A percentile compares a stretch with the other conserved stretches of the same genome.
Evolutionary conservation across 2,329 filamentous ascomycete genomes (phyloP).

Genomic region (Byssochlamys sp.): DNA sequence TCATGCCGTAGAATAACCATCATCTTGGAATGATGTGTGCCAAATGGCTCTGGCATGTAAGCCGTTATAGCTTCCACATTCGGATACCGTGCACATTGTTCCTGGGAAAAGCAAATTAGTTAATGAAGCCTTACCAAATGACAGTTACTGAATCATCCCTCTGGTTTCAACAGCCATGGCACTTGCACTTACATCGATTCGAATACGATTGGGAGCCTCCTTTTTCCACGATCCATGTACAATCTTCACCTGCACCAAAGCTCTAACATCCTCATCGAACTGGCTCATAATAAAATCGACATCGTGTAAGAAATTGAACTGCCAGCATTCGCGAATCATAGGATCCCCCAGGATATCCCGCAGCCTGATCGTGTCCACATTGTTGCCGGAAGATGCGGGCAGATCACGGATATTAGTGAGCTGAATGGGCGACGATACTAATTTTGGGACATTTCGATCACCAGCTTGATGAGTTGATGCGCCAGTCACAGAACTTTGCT

Average conservation of each 20-base stretch:
- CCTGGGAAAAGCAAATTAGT: slow-evolving; percentile 33
- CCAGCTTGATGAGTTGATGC: not conserved
- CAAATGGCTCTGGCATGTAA: slow-evolving; percentile 73
- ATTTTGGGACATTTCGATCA: slow-evolving; percentile 2
- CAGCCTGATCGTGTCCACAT: slow-evolving; percentile 57
- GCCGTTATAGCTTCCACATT: slow-evolving; percentile 66
- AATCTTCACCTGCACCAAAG: slow-evolving; percentile 47
- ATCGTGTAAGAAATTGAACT: slow-evolving; percentile 49
- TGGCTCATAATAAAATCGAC: slow-evolving; percentile 51
- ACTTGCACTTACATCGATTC: slow-evolving; percentile 44
- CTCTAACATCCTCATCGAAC: slow-evolving; percentile 49
- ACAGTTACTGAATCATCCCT: too few species aligned
- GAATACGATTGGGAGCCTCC: slow-evolving; percentile 52
- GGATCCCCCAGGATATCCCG: slow-evolving; percentile 63
- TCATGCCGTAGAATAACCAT: slow-evolving; percentile 72
- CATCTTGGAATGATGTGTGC: slow-evolving; percentile 83
- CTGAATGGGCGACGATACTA: slow-evolving; percentile 56
- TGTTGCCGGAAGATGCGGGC: slow-evolving; percentile 42
- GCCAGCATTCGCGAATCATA: slow-evolving; percentile 55
- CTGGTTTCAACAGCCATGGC: not conserved
- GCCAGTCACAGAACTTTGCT: not conserved
- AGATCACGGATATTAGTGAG: slow-evolving; percentile 62
- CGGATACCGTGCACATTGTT: slow-evolving; percentile 49
- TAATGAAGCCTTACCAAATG: not conserved
- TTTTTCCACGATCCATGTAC: slow-evolving; percentile 59